A percentile compares a stretch with the other conserved stretches of the same genome.
Conservation (phyloP, 1,284 basidiomycete genomes). For the Ustilago curta region DNA sequence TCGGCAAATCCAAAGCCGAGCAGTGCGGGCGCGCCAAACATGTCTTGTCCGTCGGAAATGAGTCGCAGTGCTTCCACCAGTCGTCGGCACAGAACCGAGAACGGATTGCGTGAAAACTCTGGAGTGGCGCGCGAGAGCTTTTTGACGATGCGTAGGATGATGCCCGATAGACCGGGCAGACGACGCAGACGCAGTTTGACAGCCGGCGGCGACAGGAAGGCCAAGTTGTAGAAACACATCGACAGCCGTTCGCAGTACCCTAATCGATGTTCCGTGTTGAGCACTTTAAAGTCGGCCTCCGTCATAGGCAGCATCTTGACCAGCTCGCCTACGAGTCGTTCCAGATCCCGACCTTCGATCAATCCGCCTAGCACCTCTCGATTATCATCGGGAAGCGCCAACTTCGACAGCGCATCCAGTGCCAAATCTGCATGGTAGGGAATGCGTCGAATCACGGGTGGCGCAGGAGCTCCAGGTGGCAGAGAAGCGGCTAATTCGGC, state of each 20-base stretch:
- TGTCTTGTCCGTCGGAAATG: constrained; percentile 82
- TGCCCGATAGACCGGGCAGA: constrained; percentile 69
- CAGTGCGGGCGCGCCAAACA: constrained; percentile 75
- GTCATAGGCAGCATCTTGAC: constrained; percentile 84
- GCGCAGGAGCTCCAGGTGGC: constrained; percentile 27
- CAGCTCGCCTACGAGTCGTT: constrained; percentile 77
- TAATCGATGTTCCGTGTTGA: constrained; percentile 77
- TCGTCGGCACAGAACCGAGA: constrained; percentile 78
- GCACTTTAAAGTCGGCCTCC: constrained; percentile 80
- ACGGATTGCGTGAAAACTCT: constrained; percentile 74
- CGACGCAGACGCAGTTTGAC: constrained; percentile 79
- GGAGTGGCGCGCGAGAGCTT: constrained; percentile 71
- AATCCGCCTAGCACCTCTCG: constrained; percentile 78
- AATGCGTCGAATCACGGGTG: constrained; percentile 42
- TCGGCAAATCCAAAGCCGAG: constrained; percentile 54
- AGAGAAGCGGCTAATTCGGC: constrained; percentile 37
- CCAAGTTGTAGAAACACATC: constrained; percentile 85
- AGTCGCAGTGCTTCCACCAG: constrained; percentile 86
- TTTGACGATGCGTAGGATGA: constrained; percentile 71
- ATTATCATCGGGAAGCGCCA: constrained; percentile 82
- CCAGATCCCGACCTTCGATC: constrained; percentile 75
- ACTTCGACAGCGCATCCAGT: constrained; percentile 82
- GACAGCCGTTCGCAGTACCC: constrained; percentile 82
- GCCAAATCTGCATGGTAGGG: constrained; percentile 80
- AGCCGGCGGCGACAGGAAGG: constrained; percentile 82